Evolutionary conservation across 1,139 yeast genomes (phyloP).

Genomic region (Saccharomyces pastorianus): DNA sequence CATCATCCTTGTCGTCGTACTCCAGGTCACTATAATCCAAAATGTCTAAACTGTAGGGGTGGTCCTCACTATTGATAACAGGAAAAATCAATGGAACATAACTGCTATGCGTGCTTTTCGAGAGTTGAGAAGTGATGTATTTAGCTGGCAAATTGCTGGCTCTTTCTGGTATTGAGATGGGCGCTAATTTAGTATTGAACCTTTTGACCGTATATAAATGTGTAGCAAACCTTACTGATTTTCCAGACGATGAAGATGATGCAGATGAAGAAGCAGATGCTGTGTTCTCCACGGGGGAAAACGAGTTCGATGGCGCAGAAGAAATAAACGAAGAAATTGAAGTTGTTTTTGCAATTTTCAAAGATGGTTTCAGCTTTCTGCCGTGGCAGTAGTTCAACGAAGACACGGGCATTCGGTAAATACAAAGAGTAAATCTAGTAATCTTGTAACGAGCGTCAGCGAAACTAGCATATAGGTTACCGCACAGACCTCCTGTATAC

Average conservation of each 20-base stretch:
- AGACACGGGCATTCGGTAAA: background rate
- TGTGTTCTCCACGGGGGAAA: background rate
- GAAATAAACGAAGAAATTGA: conserved; percentile 8
- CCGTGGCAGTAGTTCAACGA: background rate
- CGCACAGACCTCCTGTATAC: too few relatives aligned
- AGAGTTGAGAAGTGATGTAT: background rate
- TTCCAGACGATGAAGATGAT: conserved; percentile 17
- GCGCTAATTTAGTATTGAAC: conserved; percentile 25
- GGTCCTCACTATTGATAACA: background rate
- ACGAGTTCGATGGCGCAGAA: background rate
- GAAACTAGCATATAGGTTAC: background rate
- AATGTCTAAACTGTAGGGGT: background rate
- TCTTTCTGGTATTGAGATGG: conserved; percentile 27
- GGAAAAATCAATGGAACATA: background rate
- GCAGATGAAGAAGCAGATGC: conserved; percentile 13
- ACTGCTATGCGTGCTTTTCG: background rate
- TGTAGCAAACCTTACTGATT: conserved; percentile 29
- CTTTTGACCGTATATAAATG: conserved; percentile 28
- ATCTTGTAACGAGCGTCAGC: background rate
- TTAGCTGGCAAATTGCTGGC: conserved; percentile 6
- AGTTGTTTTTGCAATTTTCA: conserved; percentile 19
- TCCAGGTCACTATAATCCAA: conserved; percentile 1
- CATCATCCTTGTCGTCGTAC: conserved; percentile 4
- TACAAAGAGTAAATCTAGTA: background rate
- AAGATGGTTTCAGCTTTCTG: conserved; percentile 21